Conservation (phyloP, 306 rosid species). For the Comarum palustre region DNA sequence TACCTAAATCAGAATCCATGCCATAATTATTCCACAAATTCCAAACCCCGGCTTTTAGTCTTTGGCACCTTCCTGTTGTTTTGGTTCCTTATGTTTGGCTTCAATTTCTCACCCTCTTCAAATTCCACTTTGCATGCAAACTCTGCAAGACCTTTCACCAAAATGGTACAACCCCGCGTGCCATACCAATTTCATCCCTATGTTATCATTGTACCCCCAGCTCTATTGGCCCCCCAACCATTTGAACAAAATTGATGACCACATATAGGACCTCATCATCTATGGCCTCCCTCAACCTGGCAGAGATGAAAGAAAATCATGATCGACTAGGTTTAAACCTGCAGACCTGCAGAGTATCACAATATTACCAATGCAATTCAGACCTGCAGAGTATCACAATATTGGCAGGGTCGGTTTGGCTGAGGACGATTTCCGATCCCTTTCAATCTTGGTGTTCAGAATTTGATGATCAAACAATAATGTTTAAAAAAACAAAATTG, state of each 20-base stretch:
- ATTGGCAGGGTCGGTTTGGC: not conserved
- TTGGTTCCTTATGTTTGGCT: constrained; percentile 15
- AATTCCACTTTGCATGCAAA: not conserved
- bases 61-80: constrained; percentile 15
- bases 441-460: not conserved
- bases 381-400: not conserved
- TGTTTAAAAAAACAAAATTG: too few relatives aligned
- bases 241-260: not conserved
- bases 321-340: too few relatives aligned
- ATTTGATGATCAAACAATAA: too few relatives aligned
- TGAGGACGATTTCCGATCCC: not conserved
- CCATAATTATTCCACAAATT: constrained; percentile 11
- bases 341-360: not conserved
- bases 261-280: not conserved
- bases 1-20: not conserved
- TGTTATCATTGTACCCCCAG: not conserved
- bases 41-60: constrained; percentile 30
- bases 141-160: constrained; percentile 8
- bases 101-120: constrained; percentile 6
- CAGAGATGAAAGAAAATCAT: not conserved
- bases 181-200: not conserved
- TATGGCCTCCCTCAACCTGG: not conserved
- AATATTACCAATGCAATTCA: not conserved
- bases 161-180: constrained; percentile 6
- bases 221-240: not conserved